Conservation (phyloP, 495 filamentous ascomycete species). For the Letharia columbiana region DNA sequence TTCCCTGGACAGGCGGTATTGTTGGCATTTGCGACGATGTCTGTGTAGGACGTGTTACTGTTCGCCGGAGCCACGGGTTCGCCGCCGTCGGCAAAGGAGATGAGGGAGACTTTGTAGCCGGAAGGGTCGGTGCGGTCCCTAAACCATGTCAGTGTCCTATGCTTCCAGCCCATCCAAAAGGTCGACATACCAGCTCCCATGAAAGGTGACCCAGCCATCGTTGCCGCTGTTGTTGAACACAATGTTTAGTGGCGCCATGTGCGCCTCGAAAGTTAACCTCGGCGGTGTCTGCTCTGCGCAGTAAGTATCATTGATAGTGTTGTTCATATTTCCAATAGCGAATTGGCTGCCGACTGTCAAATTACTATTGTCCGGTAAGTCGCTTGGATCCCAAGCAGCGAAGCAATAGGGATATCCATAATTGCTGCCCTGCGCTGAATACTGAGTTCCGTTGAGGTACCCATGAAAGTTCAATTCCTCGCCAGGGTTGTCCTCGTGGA, state of each 20-base stretch:
- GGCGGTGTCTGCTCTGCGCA: constrained; percentile 40
- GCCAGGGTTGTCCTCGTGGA: constrained; percentile 62
- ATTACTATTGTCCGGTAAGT: constrained; percentile 34
- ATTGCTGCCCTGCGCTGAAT: constrained; percentile 36
- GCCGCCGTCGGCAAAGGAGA: constrained; percentile 35
- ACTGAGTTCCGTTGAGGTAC: constrained; percentile 40
- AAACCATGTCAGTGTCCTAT: constrained; percentile 4
- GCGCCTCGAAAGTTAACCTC: constrained; percentile 48
- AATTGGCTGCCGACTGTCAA: constrained; percentile 31
- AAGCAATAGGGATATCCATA: constrained; percentile 67
- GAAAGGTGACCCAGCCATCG: constrained; percentile 44
- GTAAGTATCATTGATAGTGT: constrained; percentile 38
- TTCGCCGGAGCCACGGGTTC: constrained; percentile 36
- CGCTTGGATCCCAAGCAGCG: constrained; percentile 48
- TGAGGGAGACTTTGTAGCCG: constrained; percentile 47
- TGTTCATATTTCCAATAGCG: constrained; percentile 34
- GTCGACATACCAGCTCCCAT: constrained; percentile 42
- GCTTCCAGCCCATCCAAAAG: neutral
- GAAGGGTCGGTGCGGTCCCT: constrained; percentile 42
- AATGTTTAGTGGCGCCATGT: constrained; percentile 54
- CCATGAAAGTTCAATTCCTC: constrained; percentile 71
- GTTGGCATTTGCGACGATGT: constrained; percentile 45
- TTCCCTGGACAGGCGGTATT: constrained; percentile 34
- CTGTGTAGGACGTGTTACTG: constrained; percentile 35
- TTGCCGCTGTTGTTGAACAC: constrained; percentile 40